Conservation (phyloP, 352 stramenopile species). For the Globisporangium middletonii region DNA sequence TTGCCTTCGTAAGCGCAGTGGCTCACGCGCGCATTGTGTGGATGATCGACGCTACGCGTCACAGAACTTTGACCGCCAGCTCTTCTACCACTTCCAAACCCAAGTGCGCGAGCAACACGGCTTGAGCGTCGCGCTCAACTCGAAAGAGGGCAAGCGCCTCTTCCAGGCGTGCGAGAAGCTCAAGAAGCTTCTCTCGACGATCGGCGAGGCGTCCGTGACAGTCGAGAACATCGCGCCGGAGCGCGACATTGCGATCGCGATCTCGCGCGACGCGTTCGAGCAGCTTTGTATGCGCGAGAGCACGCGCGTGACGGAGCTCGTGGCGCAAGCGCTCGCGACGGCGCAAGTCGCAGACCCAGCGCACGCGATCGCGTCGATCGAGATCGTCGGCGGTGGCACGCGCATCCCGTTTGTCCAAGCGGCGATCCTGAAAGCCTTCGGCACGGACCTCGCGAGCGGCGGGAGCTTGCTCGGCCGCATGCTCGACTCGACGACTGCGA, state of each 20-base stretch:
- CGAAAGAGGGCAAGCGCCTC: constrained; percentile 83
- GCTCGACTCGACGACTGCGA: constrained; percentile 83
- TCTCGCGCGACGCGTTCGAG: constrained; percentile 70
- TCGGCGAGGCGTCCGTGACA: constrained; percentile 65
- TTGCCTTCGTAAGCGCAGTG: neutral
- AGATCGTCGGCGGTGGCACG: constrained; percentile 89
- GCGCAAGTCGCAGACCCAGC: constrained; percentile 22
- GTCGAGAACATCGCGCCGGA: constrained; percentile 84
- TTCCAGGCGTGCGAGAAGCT: constrained; percentile 85
- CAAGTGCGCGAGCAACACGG: constrained; percentile 55
- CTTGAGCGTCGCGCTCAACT: constrained; percentile 42
- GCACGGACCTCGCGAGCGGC: constrained; percentile 26
- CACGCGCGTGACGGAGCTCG: constrained; percentile 43
- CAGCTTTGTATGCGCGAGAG: constrained; percentile 50
- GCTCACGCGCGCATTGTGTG: neutral
- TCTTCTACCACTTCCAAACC: constrained; percentile 79
- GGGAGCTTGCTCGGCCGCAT: constrained; percentile 66
- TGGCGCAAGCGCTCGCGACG: constrained; percentile 39
- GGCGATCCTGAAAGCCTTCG: constrained; percentile 61
- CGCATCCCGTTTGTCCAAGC: constrained; percentile 84
- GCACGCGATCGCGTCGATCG: constrained; percentile 52
- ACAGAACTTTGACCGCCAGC: constrained; percentile 58
- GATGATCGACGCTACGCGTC: neutral
- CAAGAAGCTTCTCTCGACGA: constrained; percentile 88
- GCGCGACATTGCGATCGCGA: constrained; percentile 71